Conservation (phyloP, 148 eudicot species). For the Cornus controversa region DNA sequence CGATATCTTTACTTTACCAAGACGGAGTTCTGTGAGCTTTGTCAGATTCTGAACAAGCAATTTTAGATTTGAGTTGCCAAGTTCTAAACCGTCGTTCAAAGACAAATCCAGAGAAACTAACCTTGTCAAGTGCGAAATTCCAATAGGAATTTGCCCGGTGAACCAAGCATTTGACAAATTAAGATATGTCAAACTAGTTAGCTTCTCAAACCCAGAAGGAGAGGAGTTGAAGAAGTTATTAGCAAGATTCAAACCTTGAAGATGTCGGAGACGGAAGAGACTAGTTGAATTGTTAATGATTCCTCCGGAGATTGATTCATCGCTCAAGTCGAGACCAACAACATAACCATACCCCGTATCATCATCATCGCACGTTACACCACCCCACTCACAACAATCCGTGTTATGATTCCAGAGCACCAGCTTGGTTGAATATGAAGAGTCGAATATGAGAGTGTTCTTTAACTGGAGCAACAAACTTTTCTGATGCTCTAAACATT, state of each 20-base stretch:
- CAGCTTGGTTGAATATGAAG: conserved; percentile 5
- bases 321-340: conserved; percentile 23
- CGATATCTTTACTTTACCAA: conserved; percentile 13
- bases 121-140: conserved; percentile 18
- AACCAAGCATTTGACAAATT: conserved; percentile 22
- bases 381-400: conserved; percentile 39
- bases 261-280: conserved; percentile 22
- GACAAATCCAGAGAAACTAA: conserved; percentile 23
- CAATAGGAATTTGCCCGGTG: conserved; percentile 10
- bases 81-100: neutral
- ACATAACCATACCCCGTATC: conserved; percentile 23
- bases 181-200: conserved; percentile 22
- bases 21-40: conserved; percentile 5
- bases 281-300: conserved; percentile 15
- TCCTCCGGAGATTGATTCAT: conserved; percentile 19
- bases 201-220: conserved; percentile 19
- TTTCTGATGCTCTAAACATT: conserved; percentile 22
- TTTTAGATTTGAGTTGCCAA: conserved; percentile 4
- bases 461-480: conserved; percentile 32
- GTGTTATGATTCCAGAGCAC: conserved; percentile 20
- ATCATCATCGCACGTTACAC: conserved; percentile 27
- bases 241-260: conserved; percentile 30
- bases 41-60: conserved; percentile 17
- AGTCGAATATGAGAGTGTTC: conserved; percentile 6
- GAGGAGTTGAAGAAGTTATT: conserved; percentile 13